A percentile compares a stretch with the other conserved stretches of the same genome.
phyloP scores from a whole-genome alignment of 2,329 filamentous ascomycete species.

The Cladophialophora carrionii region DNA sequence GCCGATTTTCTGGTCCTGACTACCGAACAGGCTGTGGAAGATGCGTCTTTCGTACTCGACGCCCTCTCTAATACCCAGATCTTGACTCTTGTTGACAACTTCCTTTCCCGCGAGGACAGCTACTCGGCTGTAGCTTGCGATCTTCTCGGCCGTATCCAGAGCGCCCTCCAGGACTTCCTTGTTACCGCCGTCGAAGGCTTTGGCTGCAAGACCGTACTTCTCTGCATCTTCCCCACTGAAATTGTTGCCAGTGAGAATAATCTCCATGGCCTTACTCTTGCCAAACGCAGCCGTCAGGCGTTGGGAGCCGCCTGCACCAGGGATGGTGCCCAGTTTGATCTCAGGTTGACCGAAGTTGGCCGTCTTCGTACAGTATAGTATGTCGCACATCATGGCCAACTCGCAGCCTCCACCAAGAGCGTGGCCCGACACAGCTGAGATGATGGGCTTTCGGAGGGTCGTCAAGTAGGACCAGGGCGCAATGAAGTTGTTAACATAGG shows the following conservation, averaged over 20 bases:
- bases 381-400: slow-evolving; percentile 95
- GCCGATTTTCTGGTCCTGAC: slow-evolving; percentile 94
- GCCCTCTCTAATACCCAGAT: slow-evolving; percentile 81
- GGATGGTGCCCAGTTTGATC: slow-evolving; percentile 91
- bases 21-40: slow-evolving; percentile 92
- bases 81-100: slow-evolving; percentile 99
- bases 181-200: slow-evolving; percentile 72
- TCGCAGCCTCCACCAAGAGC: slow-evolving; percentile 95
- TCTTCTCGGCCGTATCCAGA: slow-evolving; percentile 81
- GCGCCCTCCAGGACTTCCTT: slow-evolving; percentile 82
- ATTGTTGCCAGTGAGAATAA: slow-evolving; percentile 82
- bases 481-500: slow-evolving; percentile 91
- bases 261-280: slow-evolving; percentile 86
- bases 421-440: slow-evolving; percentile 91
- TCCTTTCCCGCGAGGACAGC: slow-evolving; percentile 90
- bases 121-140: slow-evolving; percentile 84
- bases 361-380: slow-evolving; percentile 82
- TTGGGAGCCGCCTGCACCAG: slow-evolving; percentile 89
- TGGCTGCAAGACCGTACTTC: slow-evolving; percentile 86
- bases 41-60: slow-evolving; percentile 92
- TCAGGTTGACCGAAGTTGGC: slow-evolving; percentile 97
- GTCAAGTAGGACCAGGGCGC: slow-evolving; percentile 89
- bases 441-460: slow-evolving; percentile 87
- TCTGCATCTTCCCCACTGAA: slow-evolving; percentile 84
- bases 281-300: slow-evolving; percentile 80